Evolutionary conservation across 345 rosid genomes (phyloP).

Genomic region (Dimocarpus longan): DNA sequence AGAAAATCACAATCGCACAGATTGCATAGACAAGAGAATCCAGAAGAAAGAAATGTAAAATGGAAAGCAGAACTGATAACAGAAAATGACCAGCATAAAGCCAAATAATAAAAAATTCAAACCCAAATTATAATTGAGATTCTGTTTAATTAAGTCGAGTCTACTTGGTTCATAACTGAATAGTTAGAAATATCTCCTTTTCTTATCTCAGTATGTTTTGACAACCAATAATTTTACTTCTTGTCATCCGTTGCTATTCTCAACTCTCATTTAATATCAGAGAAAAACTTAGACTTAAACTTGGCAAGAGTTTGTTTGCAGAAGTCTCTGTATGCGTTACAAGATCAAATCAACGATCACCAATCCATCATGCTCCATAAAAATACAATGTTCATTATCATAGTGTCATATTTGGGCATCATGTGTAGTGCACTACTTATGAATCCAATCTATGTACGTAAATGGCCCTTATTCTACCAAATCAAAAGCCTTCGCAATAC

Average conservation of each 20-base stretch:
- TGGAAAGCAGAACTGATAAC: neutral
- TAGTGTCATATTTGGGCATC: neutral
- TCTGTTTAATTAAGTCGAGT: neutral
- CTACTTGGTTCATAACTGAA: neutral
- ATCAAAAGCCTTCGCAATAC: neutral
- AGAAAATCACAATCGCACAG: slow-evolving; percentile 12
- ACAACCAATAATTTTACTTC: neutral
- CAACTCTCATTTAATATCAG: neutral
- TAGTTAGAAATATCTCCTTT: neutral
- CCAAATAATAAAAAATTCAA: neutral
- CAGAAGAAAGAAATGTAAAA: neutral
- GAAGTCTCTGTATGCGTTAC: neutral
- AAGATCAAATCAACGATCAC: neutral
- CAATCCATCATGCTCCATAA: neutral
- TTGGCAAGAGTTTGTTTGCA: neutral
- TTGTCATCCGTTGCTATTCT: neutral
- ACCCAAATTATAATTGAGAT: neutral
- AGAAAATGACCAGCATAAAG: neutral
- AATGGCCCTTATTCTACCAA: neutral
- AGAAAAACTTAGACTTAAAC: neutral
- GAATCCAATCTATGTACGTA: neutral
- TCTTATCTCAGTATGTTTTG: neutral
- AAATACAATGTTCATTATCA: neutral
- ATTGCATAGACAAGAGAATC: slow-evolving; percentile 3
- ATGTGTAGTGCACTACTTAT: neutral